Conservation (phyloP, 2,329 filamentous ascomycete species). For the Fusarium xylarioides region DNA sequence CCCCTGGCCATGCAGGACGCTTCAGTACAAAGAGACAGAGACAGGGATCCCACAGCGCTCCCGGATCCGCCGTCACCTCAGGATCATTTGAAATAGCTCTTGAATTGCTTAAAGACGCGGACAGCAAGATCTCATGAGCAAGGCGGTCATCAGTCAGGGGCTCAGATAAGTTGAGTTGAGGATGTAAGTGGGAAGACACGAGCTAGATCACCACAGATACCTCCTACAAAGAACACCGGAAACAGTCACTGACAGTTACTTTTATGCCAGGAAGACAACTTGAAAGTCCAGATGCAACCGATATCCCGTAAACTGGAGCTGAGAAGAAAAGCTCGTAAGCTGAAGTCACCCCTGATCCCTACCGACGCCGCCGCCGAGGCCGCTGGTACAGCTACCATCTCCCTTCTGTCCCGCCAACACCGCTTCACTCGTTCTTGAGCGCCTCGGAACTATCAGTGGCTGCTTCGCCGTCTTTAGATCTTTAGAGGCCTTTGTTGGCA, state of each 20-base stretch:
- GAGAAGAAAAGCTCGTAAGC: not conserved
- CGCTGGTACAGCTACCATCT: too few species aligned
- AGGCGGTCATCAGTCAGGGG: not conserved
- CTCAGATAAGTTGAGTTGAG: not conserved
- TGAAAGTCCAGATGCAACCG: fast-evolving
- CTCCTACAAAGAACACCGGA: not conserved
- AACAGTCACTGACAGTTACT: not conserved
- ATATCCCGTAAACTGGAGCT: fast-evolving
- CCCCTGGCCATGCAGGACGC: too few species aligned
- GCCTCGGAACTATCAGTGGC: too few species aligned
- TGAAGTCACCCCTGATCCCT: not conserved
- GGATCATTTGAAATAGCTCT: not conserved
- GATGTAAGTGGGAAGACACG: not conserved
- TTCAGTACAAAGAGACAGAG: not conserved
- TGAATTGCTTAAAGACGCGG: not conserved
- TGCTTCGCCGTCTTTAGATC: too few species aligned
- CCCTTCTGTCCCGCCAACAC: too few species aligned
- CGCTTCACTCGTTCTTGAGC: not conserved
- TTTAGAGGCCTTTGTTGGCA: too few species aligned
- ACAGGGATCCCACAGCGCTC: too few species aligned
- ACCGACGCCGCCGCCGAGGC: too few species aligned
- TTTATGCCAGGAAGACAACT: fast-evolving
- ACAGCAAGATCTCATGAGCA: not conserved
- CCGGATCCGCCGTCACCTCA: too few species aligned
- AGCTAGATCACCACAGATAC: not conserved